Conservation (phyloP, 192 early-diverging fungal species). For the Coemansia sp. region DNA sequence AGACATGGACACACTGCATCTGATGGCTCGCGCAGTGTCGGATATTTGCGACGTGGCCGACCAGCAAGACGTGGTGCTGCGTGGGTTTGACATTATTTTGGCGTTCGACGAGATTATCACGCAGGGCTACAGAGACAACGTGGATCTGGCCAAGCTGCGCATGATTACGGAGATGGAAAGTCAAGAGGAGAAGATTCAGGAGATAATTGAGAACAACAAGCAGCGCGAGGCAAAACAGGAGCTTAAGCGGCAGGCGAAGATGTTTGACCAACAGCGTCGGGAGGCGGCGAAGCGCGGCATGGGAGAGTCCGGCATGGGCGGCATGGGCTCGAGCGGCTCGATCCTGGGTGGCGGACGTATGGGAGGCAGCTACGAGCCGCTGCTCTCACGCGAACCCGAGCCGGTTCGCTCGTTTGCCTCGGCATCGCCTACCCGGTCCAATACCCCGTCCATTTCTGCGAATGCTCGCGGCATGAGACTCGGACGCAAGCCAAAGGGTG, state of each 20-base stretch:
- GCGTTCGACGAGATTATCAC: constrained; percentile 97
- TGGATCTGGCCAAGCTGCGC: constrained; percentile 86
- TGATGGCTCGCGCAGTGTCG: constrained; percentile 88
- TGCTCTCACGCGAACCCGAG: constrained; percentile 44
- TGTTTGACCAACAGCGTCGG: constrained; percentile 86
- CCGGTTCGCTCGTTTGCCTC: constrained; percentile 33
- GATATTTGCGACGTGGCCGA: constrained; percentile 85
- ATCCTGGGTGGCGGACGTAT: constrained; percentile 57
- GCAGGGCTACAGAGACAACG: constrained; percentile 88
- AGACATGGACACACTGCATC: constrained; percentile 95
- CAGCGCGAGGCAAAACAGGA: constrained; percentile 98
- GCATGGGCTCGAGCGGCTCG: constrained; percentile 58
- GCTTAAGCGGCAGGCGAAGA: constrained; percentile 85
- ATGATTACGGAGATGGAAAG: constrained; percentile 97
- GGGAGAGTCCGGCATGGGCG: constrained; percentile 14
- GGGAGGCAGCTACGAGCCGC: constrained; percentile 50
- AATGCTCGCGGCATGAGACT: constrained; percentile 89
- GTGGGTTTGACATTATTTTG: constrained; percentile 85
- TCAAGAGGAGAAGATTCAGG: constrained; percentile 96
- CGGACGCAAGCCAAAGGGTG: constrained; percentile 83
- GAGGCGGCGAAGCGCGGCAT: constrained; percentile 65
- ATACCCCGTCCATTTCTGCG: constrained; percentile 25
- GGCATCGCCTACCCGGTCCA: constrained; percentile 18
- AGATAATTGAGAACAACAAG: constrained; percentile 91
- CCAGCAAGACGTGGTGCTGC: constrained; percentile 80